phyloP scores from a whole-genome alignment of 257 asterid genomes.

The Dorcoceras hygrometricum region DNA sequence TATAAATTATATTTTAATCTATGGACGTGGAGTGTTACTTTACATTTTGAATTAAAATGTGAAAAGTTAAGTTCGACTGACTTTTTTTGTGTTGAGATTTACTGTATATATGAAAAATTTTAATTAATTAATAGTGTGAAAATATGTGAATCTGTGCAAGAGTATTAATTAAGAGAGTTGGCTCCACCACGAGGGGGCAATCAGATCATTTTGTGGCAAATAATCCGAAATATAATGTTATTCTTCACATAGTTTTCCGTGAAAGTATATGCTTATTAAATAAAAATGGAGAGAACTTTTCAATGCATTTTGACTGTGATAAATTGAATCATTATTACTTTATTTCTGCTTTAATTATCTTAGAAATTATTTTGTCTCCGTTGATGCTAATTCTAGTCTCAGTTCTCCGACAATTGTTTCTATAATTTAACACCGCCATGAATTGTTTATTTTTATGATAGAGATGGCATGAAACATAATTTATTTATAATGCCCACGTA shows the following conservation, averaged over 20 bases:
- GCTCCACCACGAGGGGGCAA: neutral
- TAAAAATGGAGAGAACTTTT: neutral
- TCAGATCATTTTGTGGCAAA: neutral
- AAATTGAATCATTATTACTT: neutral
- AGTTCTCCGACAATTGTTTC: conserved; percentile 26
- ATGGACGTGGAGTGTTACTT: conserved; percentile 17
- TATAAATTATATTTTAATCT: neutral
- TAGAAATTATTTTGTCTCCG: neutral
- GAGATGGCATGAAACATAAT: conserved; percentile 27
- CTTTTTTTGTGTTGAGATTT: conserved; percentile 24
- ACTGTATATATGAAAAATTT: neutral
- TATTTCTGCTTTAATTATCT: neutral
- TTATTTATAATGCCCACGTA: conserved; percentile 29
- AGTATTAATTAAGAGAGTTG: neutral
- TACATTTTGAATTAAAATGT: conserved; percentile 24
- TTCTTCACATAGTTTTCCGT: neutral
- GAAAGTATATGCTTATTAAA: neutral
- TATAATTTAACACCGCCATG: conserved; percentile 20
- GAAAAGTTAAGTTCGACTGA: conserved; percentile 27
- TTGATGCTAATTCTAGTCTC: conserved; percentile 30
- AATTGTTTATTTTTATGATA: conserved; percentile 23
- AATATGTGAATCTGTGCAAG: no score
- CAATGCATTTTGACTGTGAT: neutral
- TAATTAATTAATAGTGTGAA: no score
- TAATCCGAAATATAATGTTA: neutral